Evolutionary conservation across 1,139 yeast species (phyloP).

Genomic region (Hanseniaspora gamundiae): DNA sequence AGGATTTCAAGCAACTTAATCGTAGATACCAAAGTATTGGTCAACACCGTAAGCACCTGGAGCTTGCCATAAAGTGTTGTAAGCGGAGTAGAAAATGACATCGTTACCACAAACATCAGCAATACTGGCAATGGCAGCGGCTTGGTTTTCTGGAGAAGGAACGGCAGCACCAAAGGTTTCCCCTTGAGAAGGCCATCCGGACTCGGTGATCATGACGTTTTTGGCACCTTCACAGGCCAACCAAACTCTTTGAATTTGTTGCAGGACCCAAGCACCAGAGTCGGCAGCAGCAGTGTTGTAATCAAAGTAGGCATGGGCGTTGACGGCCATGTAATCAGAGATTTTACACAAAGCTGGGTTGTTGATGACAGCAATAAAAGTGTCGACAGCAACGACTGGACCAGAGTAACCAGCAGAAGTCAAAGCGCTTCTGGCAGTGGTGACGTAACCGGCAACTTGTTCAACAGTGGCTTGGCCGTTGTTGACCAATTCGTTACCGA

Average conservation of each 20-base stretch:
- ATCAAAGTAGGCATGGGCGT: conserved; percentile 75
- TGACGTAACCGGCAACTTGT: conserved; percentile 43
- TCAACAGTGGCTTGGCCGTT: conserved; percentile 46
- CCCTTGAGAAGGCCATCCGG: conserved; percentile 78
- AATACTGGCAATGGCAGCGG: conserved; percentile 46
- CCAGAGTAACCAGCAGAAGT: conserved; percentile 55
- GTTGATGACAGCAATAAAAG: conserved; percentile 59
- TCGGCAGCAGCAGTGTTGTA: conserved; percentile 50
- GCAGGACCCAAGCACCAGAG: conserved; percentile 60
- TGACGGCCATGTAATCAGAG: conserved; percentile 72
- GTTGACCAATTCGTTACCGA: conserved; percentile 77
- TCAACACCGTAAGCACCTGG: conserved; percentile 58
- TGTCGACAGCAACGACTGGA: conserved; percentile 65
- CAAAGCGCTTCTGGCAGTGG: conserved; percentile 48
- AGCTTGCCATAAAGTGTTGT: conserved; percentile 67
- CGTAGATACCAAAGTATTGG: conserved; percentile 57
- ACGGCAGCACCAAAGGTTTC: conserved; percentile 53
- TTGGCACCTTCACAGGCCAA: conserved; percentile 52
- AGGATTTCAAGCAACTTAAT: conserved; percentile 13
- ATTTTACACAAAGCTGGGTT: conserved; percentile 59
- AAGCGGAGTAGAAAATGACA: conserved; percentile 57
- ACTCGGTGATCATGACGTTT: conserved; percentile 52
- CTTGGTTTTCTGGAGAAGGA: conserved; percentile 55
- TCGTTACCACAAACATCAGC: conserved; percentile 40
- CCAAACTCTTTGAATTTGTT: conserved; percentile 56